Evolutionary conservation across 768 basidiomycete genomes (phyloP).

Genomic region (Guyanaporus albipodus): DNA sequence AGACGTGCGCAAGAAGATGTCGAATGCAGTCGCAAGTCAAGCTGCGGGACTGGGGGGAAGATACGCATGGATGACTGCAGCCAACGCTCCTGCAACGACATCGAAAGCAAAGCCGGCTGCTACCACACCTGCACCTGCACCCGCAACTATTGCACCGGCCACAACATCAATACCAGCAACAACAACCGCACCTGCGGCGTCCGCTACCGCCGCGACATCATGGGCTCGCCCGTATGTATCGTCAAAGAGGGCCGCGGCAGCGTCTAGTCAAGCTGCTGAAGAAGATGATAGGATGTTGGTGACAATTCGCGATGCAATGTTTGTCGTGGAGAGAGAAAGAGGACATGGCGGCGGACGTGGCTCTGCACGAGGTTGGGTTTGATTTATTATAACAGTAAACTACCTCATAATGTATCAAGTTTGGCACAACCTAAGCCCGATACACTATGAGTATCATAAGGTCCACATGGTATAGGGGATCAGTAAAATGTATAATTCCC

Average conservation of each 20-base stretch:
- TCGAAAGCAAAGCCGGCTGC: constrained; percentile 36
- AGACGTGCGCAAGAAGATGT: constrained; percentile 89
- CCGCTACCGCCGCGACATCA: constrained; percentile 29
- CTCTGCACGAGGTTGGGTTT: constrained; percentile 67
- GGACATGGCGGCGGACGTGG: constrained; percentile 82
- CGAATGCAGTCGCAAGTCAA: constrained; percentile 83
- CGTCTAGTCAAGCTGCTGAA: constrained; percentile 40
- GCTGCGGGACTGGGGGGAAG: constrained; percentile 81
- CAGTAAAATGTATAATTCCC: too few relatives aligned
- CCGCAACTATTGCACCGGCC: constrained; percentile 21
- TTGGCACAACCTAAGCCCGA: too few relatives aligned
- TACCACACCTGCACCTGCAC: constrained; percentile 31
- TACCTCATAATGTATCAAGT: too few relatives aligned
- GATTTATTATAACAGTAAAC: constrained; percentile 1
- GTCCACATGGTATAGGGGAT: too few relatives aligned
- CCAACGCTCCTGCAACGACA: constrained; percentile 41
- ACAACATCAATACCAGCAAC: constrained; percentile 30
- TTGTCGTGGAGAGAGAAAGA: constrained; percentile 77
- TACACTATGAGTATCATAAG: too few relatives aligned
- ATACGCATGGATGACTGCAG: constrained; percentile 86
- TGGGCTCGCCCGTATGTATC: constrained; percentile 67
- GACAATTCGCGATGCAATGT: constrained; percentile 79
- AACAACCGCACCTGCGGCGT: constrained; percentile 30
- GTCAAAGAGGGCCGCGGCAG: constrained; percentile 40
- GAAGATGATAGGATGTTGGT: constrained; percentile 58